phyloP scores from a whole-genome alignment of 768 basidiomycete genomes.

The Naganishia kalamii region DNA sequence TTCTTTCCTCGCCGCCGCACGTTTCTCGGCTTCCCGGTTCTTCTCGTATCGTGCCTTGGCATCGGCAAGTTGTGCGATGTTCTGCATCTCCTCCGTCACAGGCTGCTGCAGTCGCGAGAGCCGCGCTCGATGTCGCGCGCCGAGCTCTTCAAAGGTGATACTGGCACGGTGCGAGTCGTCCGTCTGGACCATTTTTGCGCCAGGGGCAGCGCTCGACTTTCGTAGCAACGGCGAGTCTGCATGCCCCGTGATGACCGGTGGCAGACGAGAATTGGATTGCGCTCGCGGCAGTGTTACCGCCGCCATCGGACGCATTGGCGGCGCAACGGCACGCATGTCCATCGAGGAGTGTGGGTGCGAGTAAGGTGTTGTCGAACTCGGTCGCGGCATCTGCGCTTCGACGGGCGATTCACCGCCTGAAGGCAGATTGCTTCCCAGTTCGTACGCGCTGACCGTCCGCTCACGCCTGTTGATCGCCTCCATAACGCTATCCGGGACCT shows the following conservation, averaged over 20 bases:
- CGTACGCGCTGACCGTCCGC: conserved; percentile 63
- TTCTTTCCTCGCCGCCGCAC: conserved; percentile 16
- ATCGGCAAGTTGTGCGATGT: conserved; percentile 66
- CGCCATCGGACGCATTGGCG: not conserved
- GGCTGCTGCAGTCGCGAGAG: conserved; percentile 75
- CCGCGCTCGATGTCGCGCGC: conserved; percentile 76
- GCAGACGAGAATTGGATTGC: not conserved
- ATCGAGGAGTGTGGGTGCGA: not conserved
- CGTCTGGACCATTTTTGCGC: not conserved
- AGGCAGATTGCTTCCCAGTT: conserved; percentile 35
- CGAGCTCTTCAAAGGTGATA: conserved; percentile 78
- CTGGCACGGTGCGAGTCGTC: conserved; percentile 32
- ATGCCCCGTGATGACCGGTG: conserved; percentile 16
- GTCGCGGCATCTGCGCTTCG: not conserved
- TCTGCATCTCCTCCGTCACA: conserved; percentile 69
- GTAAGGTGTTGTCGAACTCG: not conserved
- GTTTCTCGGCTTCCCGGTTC: conserved; percentile 18
- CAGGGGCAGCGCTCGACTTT: not conserved
- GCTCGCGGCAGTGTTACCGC: not conserved
- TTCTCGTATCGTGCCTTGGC: conserved; percentile 47
- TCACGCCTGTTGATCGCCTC: conserved; percentile 60
- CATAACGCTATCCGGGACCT: conserved; percentile 49
- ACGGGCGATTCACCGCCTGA: not conserved
- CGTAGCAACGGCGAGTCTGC: not conserved
- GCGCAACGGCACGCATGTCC: not conserved